Conservation (phyloP, 1,284 basidiomycete genomes). For the Heterobasidion annosum region DNA sequence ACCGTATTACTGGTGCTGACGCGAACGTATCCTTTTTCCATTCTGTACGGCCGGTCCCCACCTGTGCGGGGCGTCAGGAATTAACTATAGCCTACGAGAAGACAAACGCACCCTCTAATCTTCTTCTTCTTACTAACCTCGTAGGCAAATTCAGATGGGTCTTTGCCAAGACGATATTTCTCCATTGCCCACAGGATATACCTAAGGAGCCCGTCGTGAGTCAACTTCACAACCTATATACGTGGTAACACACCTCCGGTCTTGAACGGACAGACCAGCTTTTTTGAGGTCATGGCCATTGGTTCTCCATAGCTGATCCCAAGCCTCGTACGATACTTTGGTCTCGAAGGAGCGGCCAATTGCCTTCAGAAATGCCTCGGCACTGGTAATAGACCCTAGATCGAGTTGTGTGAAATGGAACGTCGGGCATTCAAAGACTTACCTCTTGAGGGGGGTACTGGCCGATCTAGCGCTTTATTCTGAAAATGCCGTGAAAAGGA, state of each 20-base stretch:
- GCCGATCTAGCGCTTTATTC: background rate
- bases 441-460: background rate
- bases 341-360: slow-evolving; percentile 61
- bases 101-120: slow-evolving; percentile 56
- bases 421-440: background rate
- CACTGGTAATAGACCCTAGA: slow-evolving; percentile 35
- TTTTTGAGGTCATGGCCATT: slow-evolving; percentile 51
- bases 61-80: slow-evolving; percentile 18
- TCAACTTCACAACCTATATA: slow-evolving; percentile 1
- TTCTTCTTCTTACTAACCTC: slow-evolving; percentile 62
- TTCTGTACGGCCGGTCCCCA: slow-evolving; percentile 65
- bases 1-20: slow-evolving; percentile 23
- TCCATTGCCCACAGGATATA: slow-evolving; percentile 81
- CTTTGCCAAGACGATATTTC: slow-evolving; percentile 55
- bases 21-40: slow-evolving; percentile 64
- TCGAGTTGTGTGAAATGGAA: background rate
- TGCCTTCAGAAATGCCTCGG: slow-evolving; percentile 58
- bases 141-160: slow-evolving; percentile 53
- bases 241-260: slow-evolving; percentile 43
- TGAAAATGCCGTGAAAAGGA: background rate
- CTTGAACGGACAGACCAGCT: slow-evolving; percentile 54
- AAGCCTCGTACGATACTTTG: slow-evolving; percentile 49
- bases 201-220: slow-evolving; percentile 24
- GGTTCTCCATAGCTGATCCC: slow-evolving; percentile 63
- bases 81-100: slow-evolving; percentile 5